A percentile compares a stretch with the other conserved stretches of the same genome.
These are phyloP conservation scores for Oryza nivara DNA, from an alignment of 176 grass and related monocot species.

Conservation along the genomic window DNA sequence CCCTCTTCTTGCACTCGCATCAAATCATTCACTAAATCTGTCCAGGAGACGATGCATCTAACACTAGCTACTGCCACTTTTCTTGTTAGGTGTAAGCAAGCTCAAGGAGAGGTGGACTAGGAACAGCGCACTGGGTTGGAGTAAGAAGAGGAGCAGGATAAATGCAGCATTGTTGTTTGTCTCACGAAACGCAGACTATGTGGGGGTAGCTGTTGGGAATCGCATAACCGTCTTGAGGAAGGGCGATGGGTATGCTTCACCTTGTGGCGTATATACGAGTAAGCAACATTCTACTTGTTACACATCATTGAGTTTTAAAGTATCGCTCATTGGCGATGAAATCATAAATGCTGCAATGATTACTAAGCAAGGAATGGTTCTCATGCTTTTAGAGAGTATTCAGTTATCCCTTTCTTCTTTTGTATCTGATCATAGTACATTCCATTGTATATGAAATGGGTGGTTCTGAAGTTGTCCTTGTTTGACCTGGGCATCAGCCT, in stretches of 20 bases:
- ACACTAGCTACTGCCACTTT: not conserved
- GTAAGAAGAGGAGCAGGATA: constrained; percentile 36
- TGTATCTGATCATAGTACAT: not conserved
- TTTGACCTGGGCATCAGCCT: constrained; percentile 12
- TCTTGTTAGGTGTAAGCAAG: constrained; percentile 62
- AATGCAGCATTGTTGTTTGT: constrained; percentile 49
- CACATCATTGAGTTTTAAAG: not conserved
- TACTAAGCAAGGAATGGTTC: not conserved
- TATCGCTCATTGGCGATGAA: not conserved
- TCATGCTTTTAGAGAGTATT: not conserved
- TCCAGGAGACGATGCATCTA: not conserved
- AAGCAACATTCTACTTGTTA: constrained; percentile 35
- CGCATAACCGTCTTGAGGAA: constrained; percentile 64
- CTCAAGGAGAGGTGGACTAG: constrained; percentile 70
- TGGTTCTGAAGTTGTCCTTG: not conserved
- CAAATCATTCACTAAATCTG: constrained; percentile 7
- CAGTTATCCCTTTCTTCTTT: not conserved
- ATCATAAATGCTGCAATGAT: not conserved
- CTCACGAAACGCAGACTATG: constrained; percentile 59
- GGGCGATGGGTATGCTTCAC: constrained; percentile 61
- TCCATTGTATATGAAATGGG: not conserved
- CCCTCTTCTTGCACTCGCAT: not conserved
- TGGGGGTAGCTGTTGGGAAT: constrained; percentile 62
- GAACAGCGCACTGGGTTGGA: constrained; percentile 39
- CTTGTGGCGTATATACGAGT: constrained; percentile 75